These are phyloP conservation scores for Henckelia pumila DNA, from an alignment of 257 asterid species.

Conservation along the genomic window DNA sequence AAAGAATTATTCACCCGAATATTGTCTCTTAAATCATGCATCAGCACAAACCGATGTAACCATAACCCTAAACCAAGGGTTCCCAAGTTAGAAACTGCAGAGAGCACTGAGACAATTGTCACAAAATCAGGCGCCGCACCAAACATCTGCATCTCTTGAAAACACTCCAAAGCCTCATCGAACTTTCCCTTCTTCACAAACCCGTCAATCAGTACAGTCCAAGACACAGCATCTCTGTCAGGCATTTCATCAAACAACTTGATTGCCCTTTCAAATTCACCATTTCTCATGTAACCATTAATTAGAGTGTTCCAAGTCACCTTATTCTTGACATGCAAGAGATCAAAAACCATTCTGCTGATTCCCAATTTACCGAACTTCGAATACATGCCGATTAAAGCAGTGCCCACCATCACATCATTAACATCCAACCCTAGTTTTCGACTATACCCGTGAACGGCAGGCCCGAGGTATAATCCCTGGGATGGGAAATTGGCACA, in stretches of 20 bases:
- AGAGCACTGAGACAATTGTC: slow-evolving; percentile 52
- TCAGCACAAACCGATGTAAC: slow-evolving; percentile 51
- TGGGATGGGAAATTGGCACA: slow-evolving; percentile 57
- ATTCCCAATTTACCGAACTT: slow-evolving; percentile 45
- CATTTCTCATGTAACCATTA: slow-evolving; percentile 62
- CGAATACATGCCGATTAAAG: slow-evolving; percentile 66
- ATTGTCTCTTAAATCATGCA: slow-evolving; percentile 34
- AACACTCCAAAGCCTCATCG: slow-evolving; percentile 62
- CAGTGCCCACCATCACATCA: slow-evolving; percentile 68
- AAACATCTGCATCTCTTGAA: slow-evolving; percentile 60
- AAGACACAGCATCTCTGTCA: slow-evolving; percentile 61
- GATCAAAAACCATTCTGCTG: slow-evolving; percentile 55
- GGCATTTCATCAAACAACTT: slow-evolving; percentile 72
- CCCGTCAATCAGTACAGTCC: slow-evolving; percentile 76
- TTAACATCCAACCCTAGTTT: slow-evolving; percentile 54
- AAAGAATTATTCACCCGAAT: slow-evolving; percentile 54
- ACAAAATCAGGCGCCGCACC: slow-evolving; percentile 62
- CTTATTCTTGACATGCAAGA: slow-evolving; percentile 42
- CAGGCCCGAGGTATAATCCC: slow-evolving; percentile 38
- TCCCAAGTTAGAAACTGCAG: slow-evolving; percentile 73
- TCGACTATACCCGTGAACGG: slow-evolving; percentile 55
- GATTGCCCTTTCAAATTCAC: slow-evolving; percentile 45
- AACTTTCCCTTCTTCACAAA: slow-evolving; percentile 53
- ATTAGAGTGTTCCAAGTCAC: slow-evolving; percentile 77
- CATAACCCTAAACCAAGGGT: slow-evolving; percentile 66